Conservation (phyloP, 805 yeast species). For the Myxozyma neotropica region DNA sequence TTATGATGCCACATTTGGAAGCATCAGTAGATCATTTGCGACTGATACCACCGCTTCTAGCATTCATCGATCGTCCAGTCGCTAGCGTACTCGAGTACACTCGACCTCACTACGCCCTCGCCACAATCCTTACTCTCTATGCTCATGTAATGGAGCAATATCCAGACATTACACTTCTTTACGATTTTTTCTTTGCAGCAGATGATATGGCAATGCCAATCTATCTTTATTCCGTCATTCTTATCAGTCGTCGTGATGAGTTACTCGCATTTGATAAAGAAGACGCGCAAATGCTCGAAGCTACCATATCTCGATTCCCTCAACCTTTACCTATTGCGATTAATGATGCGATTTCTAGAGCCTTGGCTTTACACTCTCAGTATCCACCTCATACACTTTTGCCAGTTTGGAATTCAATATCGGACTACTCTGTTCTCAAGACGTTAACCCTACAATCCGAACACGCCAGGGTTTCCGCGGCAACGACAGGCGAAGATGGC, state of each 20-base stretch:
- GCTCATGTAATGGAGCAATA: slow-evolving; percentile 66
- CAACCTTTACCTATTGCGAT: slow-evolving; percentile 32
- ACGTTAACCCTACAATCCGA: slow-evolving; percentile 3
- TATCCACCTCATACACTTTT: slow-evolving; percentile 33
- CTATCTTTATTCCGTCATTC: slow-evolving; percentile 60
- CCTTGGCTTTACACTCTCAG: slow-evolving; percentile 30
- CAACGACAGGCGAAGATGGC: neutral
- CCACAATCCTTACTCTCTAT: slow-evolving; percentile 75
- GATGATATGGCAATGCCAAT: slow-evolving; percentile 58
- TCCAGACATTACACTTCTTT: slow-evolving; percentile 56
- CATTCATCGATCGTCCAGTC: slow-evolving; percentile 51
- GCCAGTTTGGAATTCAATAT: slow-evolving; percentile 37
- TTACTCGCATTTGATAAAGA: slow-evolving; percentile 45
- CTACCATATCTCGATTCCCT: slow-evolving; percentile 42
- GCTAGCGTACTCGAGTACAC: slow-evolving; percentile 46
- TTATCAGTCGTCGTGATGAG: slow-evolving; percentile 46
- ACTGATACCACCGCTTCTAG: slow-evolving; percentile 65
- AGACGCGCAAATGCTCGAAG: slow-evolving; percentile 49
- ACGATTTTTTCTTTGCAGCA: slow-evolving; percentile 68
- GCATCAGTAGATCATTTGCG: slow-evolving; percentile 66
- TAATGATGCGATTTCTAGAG: slow-evolving; percentile 34
- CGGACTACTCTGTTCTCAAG: slow-evolving; percentile 44
- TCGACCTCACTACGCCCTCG: slow-evolving; percentile 68
- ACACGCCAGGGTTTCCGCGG: too few relatives aligned
- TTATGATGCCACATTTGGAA: slow-evolving; percentile 71